Percentiles rank a stretch among this genome's conserved stretches.
Evolutionary conservation across 108 stramenopile genomes (phyloP).

Genomic region (Epithemia pelagica): DNA sequence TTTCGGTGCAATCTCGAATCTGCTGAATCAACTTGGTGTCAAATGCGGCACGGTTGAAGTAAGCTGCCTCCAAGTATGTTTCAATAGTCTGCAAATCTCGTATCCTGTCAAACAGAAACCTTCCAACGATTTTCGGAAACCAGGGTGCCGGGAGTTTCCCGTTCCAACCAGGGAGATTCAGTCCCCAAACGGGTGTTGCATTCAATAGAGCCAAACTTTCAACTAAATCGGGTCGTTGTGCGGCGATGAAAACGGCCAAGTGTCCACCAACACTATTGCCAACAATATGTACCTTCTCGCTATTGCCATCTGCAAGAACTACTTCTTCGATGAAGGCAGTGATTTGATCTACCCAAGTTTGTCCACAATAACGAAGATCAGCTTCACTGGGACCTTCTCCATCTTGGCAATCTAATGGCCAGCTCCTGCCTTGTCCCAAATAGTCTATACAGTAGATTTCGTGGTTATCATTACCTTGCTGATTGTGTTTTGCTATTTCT

Average conservation of each 20-base stretch:
- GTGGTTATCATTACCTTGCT: conserved; percentile 9
- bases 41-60: conserved; percentile 43
- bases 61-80: conserved; percentile 49
- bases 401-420: conserved; percentile 71
- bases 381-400: conserved; percentile 48
- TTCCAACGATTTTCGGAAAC: conserved; percentile 48
- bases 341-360: conserved; percentile 71
- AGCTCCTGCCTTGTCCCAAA: conserved; percentile 79
- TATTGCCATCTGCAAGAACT: conserved; percentile 22
- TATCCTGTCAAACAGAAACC: conserved; percentile 61
- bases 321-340: conserved; percentile 49
- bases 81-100: conserved; percentile 54
- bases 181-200: conserved; percentile 85
- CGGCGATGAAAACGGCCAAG: conserved; percentile 51
- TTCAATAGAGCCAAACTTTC: conserved; percentile 56
- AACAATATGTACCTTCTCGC: conserved; percentile 49
- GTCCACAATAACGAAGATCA: conserved; percentile 55
- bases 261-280: conserved; percentile 80
- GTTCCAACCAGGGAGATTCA: conserved; percentile 73
- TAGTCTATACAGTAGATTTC: conserved; percentile 66
- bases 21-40: conserved; percentile 34
- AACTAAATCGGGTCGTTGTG: conserved; percentile 42
- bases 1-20: conserved; percentile 65
- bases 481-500: conserved; percentile 12
- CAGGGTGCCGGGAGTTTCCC: conserved; percentile 58